Conservation (phyloP, 2,329 filamentous ascomycete genomes). For the Trichoderma aggressivum region DNA sequence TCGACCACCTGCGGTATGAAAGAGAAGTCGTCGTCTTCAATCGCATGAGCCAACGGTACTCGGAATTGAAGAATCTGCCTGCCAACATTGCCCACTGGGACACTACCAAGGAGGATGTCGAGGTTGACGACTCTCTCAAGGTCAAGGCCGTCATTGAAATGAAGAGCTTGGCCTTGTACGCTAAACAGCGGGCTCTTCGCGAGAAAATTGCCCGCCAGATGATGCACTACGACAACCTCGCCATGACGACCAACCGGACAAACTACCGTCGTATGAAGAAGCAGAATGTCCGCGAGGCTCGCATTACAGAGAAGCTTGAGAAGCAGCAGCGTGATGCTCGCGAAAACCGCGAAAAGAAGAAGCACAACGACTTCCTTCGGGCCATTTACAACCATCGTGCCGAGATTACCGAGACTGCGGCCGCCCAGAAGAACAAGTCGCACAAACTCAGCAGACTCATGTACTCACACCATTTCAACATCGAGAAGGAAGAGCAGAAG, state of each 20-base stretch:
- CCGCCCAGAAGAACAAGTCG: constrained; percentile 67
- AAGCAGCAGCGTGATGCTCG: constrained; percentile 97
- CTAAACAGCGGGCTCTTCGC: constrained; percentile 81
- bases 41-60: constrained; percentile 78
- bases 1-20: constrained; percentile 80
- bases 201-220: constrained; percentile 87
- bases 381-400: constrained; percentile 79
- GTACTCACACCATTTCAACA: constrained; percentile 86
- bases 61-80: constrained; percentile 77
- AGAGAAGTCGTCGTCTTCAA: constrained; percentile 88
- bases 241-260: constrained; percentile 92
- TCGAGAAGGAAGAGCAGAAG: constrained; percentile 99
- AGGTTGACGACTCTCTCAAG: constrained; percentile 78
- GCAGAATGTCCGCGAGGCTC: constrained; percentile 88
- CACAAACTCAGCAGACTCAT: constrained; percentile 88
- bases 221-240: constrained; percentile 92
- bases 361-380: constrained; percentile 86
- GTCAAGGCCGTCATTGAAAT: constrained; percentile 90
- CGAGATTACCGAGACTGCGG: constrained; percentile 68
- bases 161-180: constrained; percentile 83
- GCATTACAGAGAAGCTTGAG: constrained; percentile 97
- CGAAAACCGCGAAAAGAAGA: constrained; percentile 96
- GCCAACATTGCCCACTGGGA: constrained; percentile 89
- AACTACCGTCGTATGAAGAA: constrained; percentile 95
- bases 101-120: constrained; percentile 61